phyloP scores from a whole-genome alignment of 2,329 filamentous ascomycete genomes.

The Graphilbum fragrans region DNA sequence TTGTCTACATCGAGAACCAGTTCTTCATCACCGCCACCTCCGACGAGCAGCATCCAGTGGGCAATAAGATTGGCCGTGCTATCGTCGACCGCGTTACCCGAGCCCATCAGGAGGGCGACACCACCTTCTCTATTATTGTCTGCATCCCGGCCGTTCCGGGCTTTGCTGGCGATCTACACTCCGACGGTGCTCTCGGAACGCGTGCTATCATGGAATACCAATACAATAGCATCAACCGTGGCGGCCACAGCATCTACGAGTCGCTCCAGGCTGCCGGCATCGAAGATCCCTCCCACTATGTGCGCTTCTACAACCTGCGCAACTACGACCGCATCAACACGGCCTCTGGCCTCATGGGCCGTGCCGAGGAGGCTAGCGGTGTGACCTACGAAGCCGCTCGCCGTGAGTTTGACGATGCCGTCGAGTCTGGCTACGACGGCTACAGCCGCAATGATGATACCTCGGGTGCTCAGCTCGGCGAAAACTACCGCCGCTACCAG shows the following conservation, averaged over 20 bases:
- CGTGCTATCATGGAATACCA: constrained; percentile 84
- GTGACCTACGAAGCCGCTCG: constrained; percentile 56
- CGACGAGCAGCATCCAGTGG: constrained; percentile 57
- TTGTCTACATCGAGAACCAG: constrained; percentile 73
- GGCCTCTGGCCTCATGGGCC: constrained; percentile 43
- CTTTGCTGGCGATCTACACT: constrained; percentile 69
- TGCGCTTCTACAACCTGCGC: constrained; percentile 74
- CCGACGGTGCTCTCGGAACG: constrained; percentile 61
- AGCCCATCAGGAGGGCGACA: constrained; percentile 51
- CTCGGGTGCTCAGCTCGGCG: constrained; percentile 19
- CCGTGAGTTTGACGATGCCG: constrained; percentile 47
- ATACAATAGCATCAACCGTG: constrained; percentile 67
- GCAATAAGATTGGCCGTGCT: constrained; percentile 66
- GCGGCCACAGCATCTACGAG: constrained; percentile 68
- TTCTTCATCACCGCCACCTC: constrained; percentile 80
- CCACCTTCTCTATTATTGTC: constrained; percentile 64
- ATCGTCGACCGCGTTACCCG: constrained; percentile 68
- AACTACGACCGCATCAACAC: constrained; percentile 77
- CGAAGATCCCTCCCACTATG: constrained; percentile 56
- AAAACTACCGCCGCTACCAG: constrained; percentile 60
- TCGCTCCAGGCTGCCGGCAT: constrained; percentile 52
- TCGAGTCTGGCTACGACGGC: constrained; percentile 32
- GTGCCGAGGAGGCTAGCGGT: constrained; percentile 49
- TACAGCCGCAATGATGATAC: constrained; percentile 13
- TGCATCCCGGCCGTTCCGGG: constrained; percentile 71